Conservation (phyloP, 1,139 yeast species). For the Arxiozyma telluris region DNA sequence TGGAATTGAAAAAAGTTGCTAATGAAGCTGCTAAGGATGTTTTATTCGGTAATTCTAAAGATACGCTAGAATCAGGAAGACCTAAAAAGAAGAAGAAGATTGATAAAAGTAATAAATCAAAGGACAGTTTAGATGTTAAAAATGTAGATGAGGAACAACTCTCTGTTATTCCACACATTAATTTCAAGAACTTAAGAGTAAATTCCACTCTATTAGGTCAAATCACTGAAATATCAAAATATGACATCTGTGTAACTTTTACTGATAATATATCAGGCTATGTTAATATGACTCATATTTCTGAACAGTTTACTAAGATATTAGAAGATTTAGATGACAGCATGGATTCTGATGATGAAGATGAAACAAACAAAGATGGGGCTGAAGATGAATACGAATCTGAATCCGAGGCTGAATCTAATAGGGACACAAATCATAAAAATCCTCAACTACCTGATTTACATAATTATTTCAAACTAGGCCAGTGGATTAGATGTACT, state of each 20-base stretch:
- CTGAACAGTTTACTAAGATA: constrained; percentile 49
- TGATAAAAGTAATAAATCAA: constrained; percentile 17
- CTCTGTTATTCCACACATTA: constrained; percentile 47
- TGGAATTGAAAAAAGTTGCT: constrained; percentile 87
- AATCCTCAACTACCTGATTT: constrained; percentile 47
- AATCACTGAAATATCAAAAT: constrained; percentile 47
- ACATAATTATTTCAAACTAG: constrained; percentile 47
- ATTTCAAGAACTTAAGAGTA: constrained; percentile 51
- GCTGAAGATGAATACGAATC: constrained; percentile 30
- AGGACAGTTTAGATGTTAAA: constrained; percentile 6
- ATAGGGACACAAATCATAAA: constrained; percentile 26
- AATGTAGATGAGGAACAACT: constrained; percentile 27
- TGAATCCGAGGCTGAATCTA: constrained; percentile 20
- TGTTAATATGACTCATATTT: constrained; percentile 67
- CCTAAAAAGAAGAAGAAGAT: constrained; percentile 36
- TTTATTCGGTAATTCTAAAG: constrained; percentile 43
- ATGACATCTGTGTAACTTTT: constrained; percentile 60
- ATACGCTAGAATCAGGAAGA: constrained; percentile 25
- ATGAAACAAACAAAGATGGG: constrained; percentile 12
- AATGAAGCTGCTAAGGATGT: constrained; percentile 89
- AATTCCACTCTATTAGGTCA: constrained; percentile 77
- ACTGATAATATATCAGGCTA: constrained; percentile 81
- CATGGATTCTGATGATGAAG: constrained; percentile 32
- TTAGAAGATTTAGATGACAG: constrained; percentile 48
- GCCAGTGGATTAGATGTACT: constrained; percentile 81